A percentile compares a stretch with the other conserved stretches of the same genome.
These are phyloP conservation scores for Ophiostoma sp. DNA, from an alignment of 2,329 filamentous ascomycete genomes.

Conservation along the genomic window DNA sequence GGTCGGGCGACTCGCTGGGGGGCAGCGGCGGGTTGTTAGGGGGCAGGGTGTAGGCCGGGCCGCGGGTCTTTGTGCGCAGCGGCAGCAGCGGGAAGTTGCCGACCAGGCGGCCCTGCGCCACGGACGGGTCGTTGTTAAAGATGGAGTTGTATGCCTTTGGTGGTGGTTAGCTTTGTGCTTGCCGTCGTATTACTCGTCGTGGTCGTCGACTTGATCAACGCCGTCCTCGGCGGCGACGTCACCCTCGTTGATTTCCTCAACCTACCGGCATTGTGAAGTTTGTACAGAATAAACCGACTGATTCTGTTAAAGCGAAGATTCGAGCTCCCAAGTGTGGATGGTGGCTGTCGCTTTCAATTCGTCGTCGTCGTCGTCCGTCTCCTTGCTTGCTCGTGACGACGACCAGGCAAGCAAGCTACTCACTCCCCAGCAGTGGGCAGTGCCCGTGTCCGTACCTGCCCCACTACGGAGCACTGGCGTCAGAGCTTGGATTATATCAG, in stretches of 20 bases:
- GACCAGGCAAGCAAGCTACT: slow-evolving; percentile 5
- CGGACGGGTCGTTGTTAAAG: slow-evolving; percentile 72
- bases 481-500: slow-evolving; percentile 1
- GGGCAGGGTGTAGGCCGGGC: slow-evolving; percentile 84
- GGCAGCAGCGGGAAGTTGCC: slow-evolving; percentile 95
- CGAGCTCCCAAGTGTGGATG: not conserved
- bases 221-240: not conserved
- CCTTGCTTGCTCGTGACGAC: slow-evolving; percentile 12
- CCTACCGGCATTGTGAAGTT: slow-evolving; percentile 15
- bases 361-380: not conserved
- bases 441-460: slow-evolving; percentile 13
- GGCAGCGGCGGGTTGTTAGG: slow-evolving; percentile 52
- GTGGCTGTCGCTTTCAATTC: not conserved
- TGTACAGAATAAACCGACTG: not conserved
- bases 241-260: not conserved
- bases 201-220: not conserved
- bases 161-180: not conserved
- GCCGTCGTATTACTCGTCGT: not conserved
- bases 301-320: not conserved
- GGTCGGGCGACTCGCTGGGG: slow-evolving; percentile 62
- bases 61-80: slow-evolving; percentile 88
- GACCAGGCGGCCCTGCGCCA: slow-evolving; percentile 52
- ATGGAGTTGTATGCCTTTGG: slow-evolving; percentile 91
- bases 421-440: not conserved
- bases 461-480: slow-evolving; percentile 9